phyloP scores from a whole-genome alignment of 2,329 filamentous ascomycete species.

The Endocalyx cinctus region DNA sequence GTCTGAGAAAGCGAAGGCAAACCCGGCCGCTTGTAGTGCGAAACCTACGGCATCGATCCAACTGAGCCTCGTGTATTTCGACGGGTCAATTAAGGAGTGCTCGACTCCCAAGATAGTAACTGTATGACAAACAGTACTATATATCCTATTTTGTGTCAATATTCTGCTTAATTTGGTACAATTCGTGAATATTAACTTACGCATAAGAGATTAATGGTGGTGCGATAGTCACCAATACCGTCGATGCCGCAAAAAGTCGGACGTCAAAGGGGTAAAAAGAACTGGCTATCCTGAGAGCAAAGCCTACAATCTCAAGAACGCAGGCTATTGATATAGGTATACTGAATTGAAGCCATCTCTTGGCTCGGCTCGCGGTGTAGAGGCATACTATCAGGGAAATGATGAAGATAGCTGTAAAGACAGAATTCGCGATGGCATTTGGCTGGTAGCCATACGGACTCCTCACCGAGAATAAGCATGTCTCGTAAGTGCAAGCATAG shows the following conservation, averaged over 20 bases:
- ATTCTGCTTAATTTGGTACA: neutral
- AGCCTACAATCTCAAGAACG: constrained; percentile 20
- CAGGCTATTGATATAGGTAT: constrained; percentile 18
- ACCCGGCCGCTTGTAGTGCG: constrained; percentile 21
- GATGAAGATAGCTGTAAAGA: constrained; percentile 18
- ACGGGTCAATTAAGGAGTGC: constrained; percentile 22
- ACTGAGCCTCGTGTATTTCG: constrained; percentile 19
- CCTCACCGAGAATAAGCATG: constrained; percentile 14
- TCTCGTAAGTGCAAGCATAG: constrained; percentile 13
- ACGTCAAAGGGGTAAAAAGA: constrained; percentile 21
- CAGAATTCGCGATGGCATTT: constrained; percentile 9
- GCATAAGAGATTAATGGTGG: constrained; percentile 23
- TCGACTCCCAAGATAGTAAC: constrained; percentile 23
- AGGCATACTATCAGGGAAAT: constrained; percentile 14
- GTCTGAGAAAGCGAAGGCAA: constrained; percentile 22
- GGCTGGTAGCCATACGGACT: constrained; percentile 23
- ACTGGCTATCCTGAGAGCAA: constrained; percentile 17
- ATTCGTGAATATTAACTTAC: constrained; percentile 10
- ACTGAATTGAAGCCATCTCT: constrained; percentile 14
- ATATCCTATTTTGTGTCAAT: constrained; percentile 21
- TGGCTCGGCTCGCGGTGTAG: constrained; percentile 12
- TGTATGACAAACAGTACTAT: constrained; percentile 20
- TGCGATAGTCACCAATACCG: constrained; percentile 20
- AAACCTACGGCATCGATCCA: constrained; percentile 21
- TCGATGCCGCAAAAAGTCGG: constrained; percentile 17